These are phyloP conservation scores for Gonapodya prolifera DNA, from an alignment of 192 early-diverging fungal genomes.

Conservation along the genomic window DNA sequence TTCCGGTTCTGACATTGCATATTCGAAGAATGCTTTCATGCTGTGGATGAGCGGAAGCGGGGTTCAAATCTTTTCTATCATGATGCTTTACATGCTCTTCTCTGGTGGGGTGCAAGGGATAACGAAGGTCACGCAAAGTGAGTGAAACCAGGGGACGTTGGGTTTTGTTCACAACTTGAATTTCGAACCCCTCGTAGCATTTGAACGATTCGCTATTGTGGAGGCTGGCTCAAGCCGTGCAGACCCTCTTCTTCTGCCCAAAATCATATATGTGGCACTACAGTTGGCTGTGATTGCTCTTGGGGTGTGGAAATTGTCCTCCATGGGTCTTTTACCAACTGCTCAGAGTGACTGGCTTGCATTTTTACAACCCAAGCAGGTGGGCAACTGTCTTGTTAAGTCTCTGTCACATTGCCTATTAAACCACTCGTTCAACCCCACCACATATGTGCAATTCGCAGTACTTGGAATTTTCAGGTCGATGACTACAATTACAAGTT, in stretches of 20 bases:
- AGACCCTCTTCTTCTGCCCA: conserved; percentile 56
- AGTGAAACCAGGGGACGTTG: background rate
- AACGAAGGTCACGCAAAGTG: conserved; percentile 52
- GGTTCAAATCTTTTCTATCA: conserved; percentile 90
- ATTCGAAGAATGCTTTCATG: conserved; percentile 67
- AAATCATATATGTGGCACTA: conserved; percentile 69
- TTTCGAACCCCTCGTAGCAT: conserved; percentile 25
- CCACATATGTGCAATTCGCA: no score
- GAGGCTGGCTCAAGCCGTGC: conserved; percentile 17
- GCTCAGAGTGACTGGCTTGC: conserved; percentile 89
- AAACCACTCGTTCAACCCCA: no score
- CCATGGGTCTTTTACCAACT: conserved; percentile 94
- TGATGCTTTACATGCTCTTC: conserved; percentile 94
- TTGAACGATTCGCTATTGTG: conserved; percentile 55
- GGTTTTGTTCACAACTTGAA: background rate
- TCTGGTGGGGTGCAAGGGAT: conserved; percentile 71
- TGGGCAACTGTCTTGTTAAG: conserved; percentile 4
- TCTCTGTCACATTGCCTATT: no score
- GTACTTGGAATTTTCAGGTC: background rate
- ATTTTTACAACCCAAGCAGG: conserved; percentile 61
- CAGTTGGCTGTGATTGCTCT: conserved; percentile 68
- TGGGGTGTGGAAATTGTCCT: conserved; percentile 80
- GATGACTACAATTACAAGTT: background rate
- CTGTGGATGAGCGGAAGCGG: conserved; percentile 96
- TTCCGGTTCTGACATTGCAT: conserved; percentile 1